phyloP scores from a whole-genome alignment of 208 protist genomes.

The Leishmania mexicana region DNA sequence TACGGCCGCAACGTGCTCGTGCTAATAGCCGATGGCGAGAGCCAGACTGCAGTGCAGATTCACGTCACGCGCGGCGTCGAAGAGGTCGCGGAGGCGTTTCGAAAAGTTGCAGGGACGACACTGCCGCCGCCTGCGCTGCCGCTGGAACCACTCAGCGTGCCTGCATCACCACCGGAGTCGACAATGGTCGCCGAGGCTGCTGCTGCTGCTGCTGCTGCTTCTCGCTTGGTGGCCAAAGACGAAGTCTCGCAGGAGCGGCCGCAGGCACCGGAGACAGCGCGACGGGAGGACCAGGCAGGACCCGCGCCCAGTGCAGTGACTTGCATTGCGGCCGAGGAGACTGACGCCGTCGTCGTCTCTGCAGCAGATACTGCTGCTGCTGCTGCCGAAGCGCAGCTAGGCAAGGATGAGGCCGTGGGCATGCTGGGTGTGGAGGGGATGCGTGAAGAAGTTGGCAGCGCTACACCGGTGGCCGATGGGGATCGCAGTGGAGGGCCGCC shows the following conservation, averaged over 20 bases:
- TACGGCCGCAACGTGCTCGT: conserved; percentile 41
- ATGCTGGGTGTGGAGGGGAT: not conserved
- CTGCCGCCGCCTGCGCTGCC: conserved; percentile 26
- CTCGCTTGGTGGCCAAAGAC: not conserved
- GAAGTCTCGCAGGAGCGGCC: not conserved
- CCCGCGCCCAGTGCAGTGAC: not conserved
- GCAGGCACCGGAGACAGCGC: not conserved
- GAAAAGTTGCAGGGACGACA: conserved; percentile 22
- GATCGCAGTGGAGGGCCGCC: not conserved
- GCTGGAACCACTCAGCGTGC: conserved; percentile 13
- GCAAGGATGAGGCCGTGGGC: not conserved
- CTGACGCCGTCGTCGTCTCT: not conserved
- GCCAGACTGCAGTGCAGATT: conserved; percentile 23
- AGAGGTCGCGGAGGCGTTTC: conserved; percentile 35
- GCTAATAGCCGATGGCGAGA: conserved; percentile 36
- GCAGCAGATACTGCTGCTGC: not conserved
- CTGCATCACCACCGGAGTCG: not conserved
- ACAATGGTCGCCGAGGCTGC: not conserved
- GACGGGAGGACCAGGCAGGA: not conserved
- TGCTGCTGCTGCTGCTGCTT: too few relatives aligned
- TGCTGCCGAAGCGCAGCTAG: not conserved
- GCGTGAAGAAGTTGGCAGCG: not conserved
- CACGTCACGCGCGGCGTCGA: conserved; percentile 14
- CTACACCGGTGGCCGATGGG: not conserved
- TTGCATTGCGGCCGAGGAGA: not conserved